A percentile compares a stretch with the other conserved stretches of the same genome.
Evolutionary conservation across 805 yeast genomes (phyloP).

Genomic region (Spathaspora passalidarum): DNA sequence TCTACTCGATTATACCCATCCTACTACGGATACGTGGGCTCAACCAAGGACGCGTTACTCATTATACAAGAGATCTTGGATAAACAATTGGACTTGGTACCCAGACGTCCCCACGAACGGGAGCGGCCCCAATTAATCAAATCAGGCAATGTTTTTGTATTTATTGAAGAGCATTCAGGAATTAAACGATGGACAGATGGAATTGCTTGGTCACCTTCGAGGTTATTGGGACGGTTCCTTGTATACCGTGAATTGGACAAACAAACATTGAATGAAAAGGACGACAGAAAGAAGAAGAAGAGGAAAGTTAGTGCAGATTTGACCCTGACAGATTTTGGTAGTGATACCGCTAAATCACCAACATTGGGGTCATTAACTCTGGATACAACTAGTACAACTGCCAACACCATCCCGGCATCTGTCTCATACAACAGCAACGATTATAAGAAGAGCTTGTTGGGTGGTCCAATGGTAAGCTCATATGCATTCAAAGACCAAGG

Average conservation of each 20-base stretch:
- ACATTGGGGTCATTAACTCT: conserved; percentile 2
- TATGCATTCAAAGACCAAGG: conserved; percentile 71
- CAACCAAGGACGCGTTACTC: conserved; percentile 79
- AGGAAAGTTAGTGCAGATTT: conserved; percentile 15
- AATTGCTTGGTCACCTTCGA: conserved; percentile 88
- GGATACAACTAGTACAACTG: neutral
- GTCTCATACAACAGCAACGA: conserved; percentile 9
- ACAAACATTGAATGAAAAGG: conserved; percentile 41
- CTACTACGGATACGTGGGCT: conserved; percentile 71
- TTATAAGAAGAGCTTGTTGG: conserved; percentile 29
- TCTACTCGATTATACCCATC: conserved; percentile 45
- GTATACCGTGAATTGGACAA: conserved; percentile 68
- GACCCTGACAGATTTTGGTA: neutral
- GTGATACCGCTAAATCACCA: conserved; percentile 1
- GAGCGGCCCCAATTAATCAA: conserved; percentile 65
- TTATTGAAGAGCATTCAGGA: conserved; percentile 76
- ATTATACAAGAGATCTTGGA: conserved; percentile 77
- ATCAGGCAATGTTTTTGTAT: conserved; percentile 81
- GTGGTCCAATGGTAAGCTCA: conserved; percentile 56
- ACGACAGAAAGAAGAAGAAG: conserved; percentile 39
- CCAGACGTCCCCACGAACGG: conserved; percentile 77
- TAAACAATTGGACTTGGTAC: conserved; percentile 56
- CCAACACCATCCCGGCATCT: conserved; percentile 7
- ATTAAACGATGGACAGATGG: conserved; percentile 97
- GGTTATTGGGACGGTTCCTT: conserved; percentile 81